Evolutionary conservation across 768 basidiomycete genomes (phyloP).

Genomic region (Gelatoporia subvermispora): DNA sequence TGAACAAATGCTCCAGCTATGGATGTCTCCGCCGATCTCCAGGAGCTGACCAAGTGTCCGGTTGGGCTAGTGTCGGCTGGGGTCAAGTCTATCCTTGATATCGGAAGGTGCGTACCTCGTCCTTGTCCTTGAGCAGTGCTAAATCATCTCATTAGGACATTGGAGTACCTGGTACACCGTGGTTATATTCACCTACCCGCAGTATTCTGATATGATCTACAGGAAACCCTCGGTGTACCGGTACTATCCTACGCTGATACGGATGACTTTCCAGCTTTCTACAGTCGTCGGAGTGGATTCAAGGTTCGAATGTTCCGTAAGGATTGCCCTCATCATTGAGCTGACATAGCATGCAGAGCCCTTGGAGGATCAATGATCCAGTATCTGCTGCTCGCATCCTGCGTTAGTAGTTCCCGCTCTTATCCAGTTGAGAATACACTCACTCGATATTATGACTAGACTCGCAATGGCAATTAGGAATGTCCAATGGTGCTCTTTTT

Average conservation of each 20-base stretch:
- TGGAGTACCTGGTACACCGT: constrained; percentile 66
- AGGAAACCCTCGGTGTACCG: constrained; percentile 96
- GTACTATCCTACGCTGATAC: constrained; percentile 75
- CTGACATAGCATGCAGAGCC: constrained; percentile 44
- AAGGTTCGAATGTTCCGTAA: constrained; percentile 37
- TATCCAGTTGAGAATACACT: neutral
- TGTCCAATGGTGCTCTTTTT: constrained; percentile 75
- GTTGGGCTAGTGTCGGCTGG: constrained; percentile 92
- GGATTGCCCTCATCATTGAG: neutral
- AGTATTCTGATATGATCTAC: neutral
- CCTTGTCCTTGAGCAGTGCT: constrained; percentile 1
- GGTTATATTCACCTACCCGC: neutral
- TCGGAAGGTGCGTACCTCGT: constrained; percentile 53
- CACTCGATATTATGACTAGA: constrained; percentile 38
- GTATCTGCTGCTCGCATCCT: constrained; percentile 68
- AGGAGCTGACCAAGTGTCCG: constrained; percentile 83
- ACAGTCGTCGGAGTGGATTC: constrained; percentile 77
- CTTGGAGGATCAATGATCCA: constrained; percentile 70
- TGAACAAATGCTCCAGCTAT: constrained; percentile 49
- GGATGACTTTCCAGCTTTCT: constrained; percentile 93
- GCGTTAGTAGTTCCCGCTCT: constrained; percentile 38
- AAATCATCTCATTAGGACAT: constrained; percentile 43
- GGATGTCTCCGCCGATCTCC: constrained; percentile 93
- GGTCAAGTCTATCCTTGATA: constrained; percentile 92
- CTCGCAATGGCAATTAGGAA: constrained; percentile 61